Evolutionary conservation across 148 eudicot genomes (phyloP), one percentile per base, ranked within the genome.

Genomic region (Cornus kousa): DNA sequence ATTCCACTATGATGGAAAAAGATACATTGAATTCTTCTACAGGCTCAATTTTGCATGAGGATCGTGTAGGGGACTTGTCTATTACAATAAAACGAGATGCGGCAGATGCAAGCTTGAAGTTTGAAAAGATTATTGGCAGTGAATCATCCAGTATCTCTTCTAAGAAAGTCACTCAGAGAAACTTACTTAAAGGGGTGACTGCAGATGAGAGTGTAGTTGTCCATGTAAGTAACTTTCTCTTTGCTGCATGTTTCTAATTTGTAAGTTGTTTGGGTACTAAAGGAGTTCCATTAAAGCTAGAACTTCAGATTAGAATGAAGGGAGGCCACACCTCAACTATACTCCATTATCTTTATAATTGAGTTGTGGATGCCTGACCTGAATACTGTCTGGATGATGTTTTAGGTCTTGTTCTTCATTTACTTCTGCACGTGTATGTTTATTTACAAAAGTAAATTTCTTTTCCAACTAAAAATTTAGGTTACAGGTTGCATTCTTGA

Each of bases 191-290:
- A 83, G 99, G 99, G 79, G 82, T 97, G 77, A 94, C 95, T 75
- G 97, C 98, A 43, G 97, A 97, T 86, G 98, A 97, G 87, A 97
- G 93, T 89, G 97, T 90, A 77, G 90, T 94, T 64, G 90, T 94
- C 79, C 92, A 85, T 65, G 98, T 95, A 76, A 87, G 98, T 88
- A 79, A 48, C 53, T 48, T 46, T 67, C 64, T 19, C 14, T 48
- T 19, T 46, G 57, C 68, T 69, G 33, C 39, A 35, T 23, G 35
- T 48, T 60, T 68, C 31, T 83, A 31, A 62, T 77, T 48, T 40
- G 35, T 69, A 17, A 19, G 33, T 67, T 68, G 28, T 33, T 1
- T 71, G 81, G 48, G 24, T 60, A 0, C 35, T 53, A 37, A 24
- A 66, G 28, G 43, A 5, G 60, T 66, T 55, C 59, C 33, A 24